Evolutionary conservation across 78 protist genomes (phyloP), one percentile per base, ranked within the genome.

Genomic region (Acrasis kona): DNA sequence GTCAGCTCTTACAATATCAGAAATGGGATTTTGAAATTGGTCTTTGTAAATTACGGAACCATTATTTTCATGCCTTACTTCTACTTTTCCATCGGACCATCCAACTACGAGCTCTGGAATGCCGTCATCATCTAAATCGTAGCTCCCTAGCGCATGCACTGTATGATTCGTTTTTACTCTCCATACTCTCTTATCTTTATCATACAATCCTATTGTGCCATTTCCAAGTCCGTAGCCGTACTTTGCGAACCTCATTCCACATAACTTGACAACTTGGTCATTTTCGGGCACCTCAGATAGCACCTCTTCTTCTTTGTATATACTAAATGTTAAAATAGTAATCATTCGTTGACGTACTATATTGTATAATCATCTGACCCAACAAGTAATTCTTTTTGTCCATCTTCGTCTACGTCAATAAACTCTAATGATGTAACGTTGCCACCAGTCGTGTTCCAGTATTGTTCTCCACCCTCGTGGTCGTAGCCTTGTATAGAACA

Each of bases 141-240:
- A 70, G 1, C 41, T 36, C 0, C 9, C 50, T 1, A 67, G 0
- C 32, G 50, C 70, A 27, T 28, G 1, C 6, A 8, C 40, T 5
- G 0, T 5, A 65, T 50, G 41, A 65, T 80, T 84, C 41, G 79
- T 7, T 64, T 84, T 84, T 0, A 65, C 65, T 0, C 82, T 32
- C 89, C 89, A 85, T 0, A 1, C 28, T 1, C 85, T 42, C 9
- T 36, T 57, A 10, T 27, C 1, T 41, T n/a, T 1, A 27, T 80
- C 76, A 69, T 85, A 85, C 58, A 74, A 79, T 36, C 89, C 89
- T n/a, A 84, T 28, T 0, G 84, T 74, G 9, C 89, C 89, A 70
- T 84, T 80, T 1, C 3, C 12, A 5, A 84, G 81, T 9, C 70
- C 79, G 75, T 74, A 84, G n/a, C n/a, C n/a, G n/a, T n/a, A n/a